Evolutionary conservation across 2,329 filamentous ascomycete genomes (phyloP), one percentile per base, ranked within the genome.

Genomic region (Clathrospora elynae): DNA sequence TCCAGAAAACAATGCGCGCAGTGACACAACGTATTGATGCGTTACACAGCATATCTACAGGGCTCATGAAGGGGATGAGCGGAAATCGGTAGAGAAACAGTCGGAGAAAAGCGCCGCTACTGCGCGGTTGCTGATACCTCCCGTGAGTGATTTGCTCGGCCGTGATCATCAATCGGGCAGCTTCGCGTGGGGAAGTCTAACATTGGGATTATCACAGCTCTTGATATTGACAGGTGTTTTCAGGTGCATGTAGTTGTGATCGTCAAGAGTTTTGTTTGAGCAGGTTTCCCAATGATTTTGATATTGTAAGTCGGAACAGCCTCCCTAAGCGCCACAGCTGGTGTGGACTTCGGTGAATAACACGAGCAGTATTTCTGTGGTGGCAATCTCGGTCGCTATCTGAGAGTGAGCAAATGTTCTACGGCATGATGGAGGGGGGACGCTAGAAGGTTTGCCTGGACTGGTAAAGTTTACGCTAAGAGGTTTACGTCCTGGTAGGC

Each of bases 41-140:
- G 41, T 43, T 35, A 37, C 35, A 35, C 30, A 28, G 26, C 42
- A 47, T n/a, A n/a, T n/a, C n/a, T n/a, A n/a, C n/a, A n/a, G n/a
- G n/a, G n/a, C n/a, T n/a, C n/a, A n/a, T n/a, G n/a, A n/a, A n/a
- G n/a, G n/a, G n/a, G n/a, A n/a, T n/a, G n/a, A n/a, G n/a, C 26
- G 22, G 22, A 11, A 24, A 24, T 24, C 22, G n/a, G n/a, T n/a
- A n/a, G n/a, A n/a, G n/a, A n/a, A n/a, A n/a, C n/a, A n/a, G n/a
- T n/a, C n/a, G n/a, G n/a, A n/a, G n/a, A n/a, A n/a, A n/a, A n/a
- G n/a, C n/a, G n/a, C n/a, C n/a, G n/a, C n/a, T n/a, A n/a, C n/a
- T n/a, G n/a, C n/a, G n/a, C n/a, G n/a, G n/a, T n/a, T n/a, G n/a
- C 14, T 29, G 35, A 37, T 37, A 37, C 24, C 16, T 22, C 29